Evolutionary conservation across 768 basidiomycete species (phyloP).

Genomic region (Cyclocybe cylindracea): DNA sequence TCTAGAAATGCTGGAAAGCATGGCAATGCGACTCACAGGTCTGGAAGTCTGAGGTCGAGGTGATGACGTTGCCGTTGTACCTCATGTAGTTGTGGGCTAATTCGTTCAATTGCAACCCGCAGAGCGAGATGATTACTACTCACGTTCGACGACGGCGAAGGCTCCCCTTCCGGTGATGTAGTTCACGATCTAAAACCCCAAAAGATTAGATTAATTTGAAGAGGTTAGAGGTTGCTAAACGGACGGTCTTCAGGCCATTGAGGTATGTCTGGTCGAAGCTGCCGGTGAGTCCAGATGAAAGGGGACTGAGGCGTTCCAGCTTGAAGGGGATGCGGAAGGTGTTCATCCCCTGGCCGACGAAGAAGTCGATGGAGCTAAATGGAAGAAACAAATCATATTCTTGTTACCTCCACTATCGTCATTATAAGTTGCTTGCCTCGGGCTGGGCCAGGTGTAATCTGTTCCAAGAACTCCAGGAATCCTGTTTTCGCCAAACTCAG

Average conservation of each 20-base stretch:
- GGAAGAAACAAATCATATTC: background rate
- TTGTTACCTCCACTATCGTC: background rate
- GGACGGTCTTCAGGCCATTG: conserved; percentile 44
- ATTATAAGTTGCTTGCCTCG: conserved; percentile 24
- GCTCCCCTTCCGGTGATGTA: conserved; percentile 65
- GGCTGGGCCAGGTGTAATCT: conserved; percentile 53
- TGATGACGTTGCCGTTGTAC: conserved; percentile 54
- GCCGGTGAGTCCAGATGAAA: conserved; percentile 53
- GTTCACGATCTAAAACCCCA: conserved; percentile 43
- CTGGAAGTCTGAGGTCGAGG: conserved; percentile 48
- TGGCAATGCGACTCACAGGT: conserved; percentile 38
- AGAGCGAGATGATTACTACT: conserved; percentile 13
- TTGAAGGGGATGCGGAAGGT: conserved; percentile 64
- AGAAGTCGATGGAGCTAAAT: conserved; percentile 45
- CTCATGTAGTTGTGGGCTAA: conserved; percentile 63
- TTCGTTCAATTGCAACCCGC: background rate
- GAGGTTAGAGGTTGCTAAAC: conserved; percentile 6
- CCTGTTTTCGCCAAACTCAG: conserved; percentile 54
- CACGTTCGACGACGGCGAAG: conserved; percentile 57
- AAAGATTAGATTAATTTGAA: background rate
- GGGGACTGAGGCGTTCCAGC: conserved; percentile 57
- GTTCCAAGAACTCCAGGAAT: conserved; percentile 47
- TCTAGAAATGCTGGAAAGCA: background rate
- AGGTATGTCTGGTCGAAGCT: conserved; percentile 56
- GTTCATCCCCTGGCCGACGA: conserved; percentile 57